These are phyloP conservation scores for Tylopilus sp. DNA, from an alignment of 1,284 basidiomycete species.

Conservation along the genomic window DNA sequence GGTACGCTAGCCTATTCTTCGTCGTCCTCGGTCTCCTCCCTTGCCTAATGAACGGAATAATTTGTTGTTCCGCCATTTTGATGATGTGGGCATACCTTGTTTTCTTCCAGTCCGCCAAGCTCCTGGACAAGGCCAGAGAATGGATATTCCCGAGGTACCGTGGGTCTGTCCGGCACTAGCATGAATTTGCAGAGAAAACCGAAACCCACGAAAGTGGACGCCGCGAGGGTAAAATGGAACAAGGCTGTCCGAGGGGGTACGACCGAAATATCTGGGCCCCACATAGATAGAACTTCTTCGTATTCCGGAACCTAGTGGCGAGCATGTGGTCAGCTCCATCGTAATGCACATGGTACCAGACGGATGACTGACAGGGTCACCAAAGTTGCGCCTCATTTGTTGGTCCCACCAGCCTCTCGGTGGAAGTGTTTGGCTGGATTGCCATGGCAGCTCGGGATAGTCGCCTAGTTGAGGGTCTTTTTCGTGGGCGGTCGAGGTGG, in stretches of 20 bases:
- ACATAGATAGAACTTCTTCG: conserved; percentile 83
- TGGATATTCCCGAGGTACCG: conserved; percentile 67
- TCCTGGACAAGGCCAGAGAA: conserved; percentile 68
- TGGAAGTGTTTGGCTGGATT: conserved; percentile 64
- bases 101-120: conserved; percentile 69
- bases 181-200: conserved; percentile 52
- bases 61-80: not conserved
- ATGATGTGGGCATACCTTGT: conserved; percentile 49
- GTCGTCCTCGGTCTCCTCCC: conserved; percentile 25
- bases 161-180: conserved; percentile 55
- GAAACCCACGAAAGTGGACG: conserved; percentile 55
- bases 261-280: conserved; percentile 76
- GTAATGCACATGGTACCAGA: not conserved
- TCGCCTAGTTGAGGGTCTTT: conserved; percentile 65
- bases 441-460: conserved; percentile 74
- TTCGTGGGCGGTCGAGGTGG: conserved; percentile 33
- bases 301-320: conserved; percentile 71
- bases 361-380: conserved; percentile 63
- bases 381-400: conserved; percentile 81
- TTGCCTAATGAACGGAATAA: conserved; percentile 26
- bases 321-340: conserved; percentile 15
- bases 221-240: conserved; percentile 59
- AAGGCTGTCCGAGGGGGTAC: conserved; percentile 56
- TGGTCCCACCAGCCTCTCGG: conserved; percentile 80
- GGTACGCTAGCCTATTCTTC: conserved; percentile 21